Percentiles rank a stretch among this genome's conserved stretches.
Evolutionary conservation across 2,329 filamentous ascomycete genomes (phyloP).

Genomic region (Cladophialophora bantiana): DNA sequence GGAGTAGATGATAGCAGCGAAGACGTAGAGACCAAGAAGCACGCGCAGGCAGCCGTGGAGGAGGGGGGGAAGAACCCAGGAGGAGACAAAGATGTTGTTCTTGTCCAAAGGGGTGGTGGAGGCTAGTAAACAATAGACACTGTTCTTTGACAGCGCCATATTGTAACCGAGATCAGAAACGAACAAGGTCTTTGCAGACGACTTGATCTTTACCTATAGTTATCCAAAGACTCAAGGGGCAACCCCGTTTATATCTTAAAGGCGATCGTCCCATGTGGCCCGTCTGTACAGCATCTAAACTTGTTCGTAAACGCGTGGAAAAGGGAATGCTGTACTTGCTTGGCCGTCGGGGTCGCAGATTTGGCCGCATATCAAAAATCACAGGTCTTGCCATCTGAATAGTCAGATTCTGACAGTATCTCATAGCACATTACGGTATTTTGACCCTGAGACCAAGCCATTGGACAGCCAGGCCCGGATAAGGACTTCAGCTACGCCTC

Average conservation of each 20-base stretch:
- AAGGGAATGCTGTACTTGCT: neutral
- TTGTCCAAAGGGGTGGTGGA: neutral
- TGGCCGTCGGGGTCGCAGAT: neutral
- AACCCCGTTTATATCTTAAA: neutral
- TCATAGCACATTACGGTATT: neutral
- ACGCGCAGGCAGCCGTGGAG: neutral
- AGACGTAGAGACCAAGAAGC: slow-evolving; percentile 3
- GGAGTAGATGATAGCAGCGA: slow-evolving; percentile 17
- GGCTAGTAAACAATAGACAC: neutral
- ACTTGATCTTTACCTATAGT: neutral
- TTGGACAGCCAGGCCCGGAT: neutral
- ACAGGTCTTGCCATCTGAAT: neutral
- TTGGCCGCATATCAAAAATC: neutral
- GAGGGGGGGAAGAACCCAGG: slow-evolving; percentile 4
- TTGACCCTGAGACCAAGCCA: neutral
- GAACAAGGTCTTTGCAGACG: neutral
- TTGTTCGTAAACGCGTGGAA: neutral
- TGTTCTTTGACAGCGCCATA: slow-evolving; percentile 3
- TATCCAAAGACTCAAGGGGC: neutral
- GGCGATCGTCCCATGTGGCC: neutral
- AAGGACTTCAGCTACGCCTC: neutral
- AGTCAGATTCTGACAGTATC: neutral
- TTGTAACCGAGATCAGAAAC: neutral
- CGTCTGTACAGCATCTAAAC: neutral
- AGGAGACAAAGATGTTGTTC: slow-evolving; percentile 8